phyloP scores from a whole-genome alignment of 441 rosid species.

The Populus hybrid region DNA sequence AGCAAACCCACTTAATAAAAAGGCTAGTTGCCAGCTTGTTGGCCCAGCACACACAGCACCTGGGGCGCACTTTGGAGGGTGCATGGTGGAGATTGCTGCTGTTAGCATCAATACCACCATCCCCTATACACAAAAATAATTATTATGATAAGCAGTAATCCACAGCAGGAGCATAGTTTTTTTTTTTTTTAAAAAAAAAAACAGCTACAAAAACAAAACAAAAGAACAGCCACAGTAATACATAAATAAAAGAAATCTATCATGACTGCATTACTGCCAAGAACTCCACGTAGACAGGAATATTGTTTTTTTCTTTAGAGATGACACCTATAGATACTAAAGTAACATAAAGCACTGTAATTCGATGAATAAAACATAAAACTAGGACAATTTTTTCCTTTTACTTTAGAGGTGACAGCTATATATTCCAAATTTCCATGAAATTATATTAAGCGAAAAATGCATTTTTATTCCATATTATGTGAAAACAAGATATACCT shows the following conservation, averaged over 20 bases:
- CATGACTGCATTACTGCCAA: not conserved
- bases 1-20: conserved; percentile 26
- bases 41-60: conserved; percentile 26
- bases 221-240: not conserved
- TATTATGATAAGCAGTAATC: too few species aligned
- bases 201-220: too few species aligned
- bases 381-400: too few species aligned
- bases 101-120: conserved; percentile 36
- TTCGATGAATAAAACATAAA: too few species aligned
- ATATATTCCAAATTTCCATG: not conserved
- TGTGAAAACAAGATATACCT: not conserved
- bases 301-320: not conserved
- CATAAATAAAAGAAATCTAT: not conserved
- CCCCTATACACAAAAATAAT: conserved; percentile 29
- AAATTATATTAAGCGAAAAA: not conserved
- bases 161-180: too few species aligned
- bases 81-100: conserved; percentile 35
- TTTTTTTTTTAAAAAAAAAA: too few species aligned
- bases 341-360: not conserved
- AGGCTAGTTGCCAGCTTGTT: conserved; percentile 27
- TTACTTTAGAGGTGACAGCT: too few species aligned
- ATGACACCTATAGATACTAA: not conserved
- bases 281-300: not conserved
- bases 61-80: conserved; percentile 38
- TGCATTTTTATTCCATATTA: not conserved